Evolutionary conservation across 2,329 filamentous ascomycete genomes (phyloP), one percentile per base, ranked within the genome.

Genomic region (Cryoendolithus antarcticus): DNA sequence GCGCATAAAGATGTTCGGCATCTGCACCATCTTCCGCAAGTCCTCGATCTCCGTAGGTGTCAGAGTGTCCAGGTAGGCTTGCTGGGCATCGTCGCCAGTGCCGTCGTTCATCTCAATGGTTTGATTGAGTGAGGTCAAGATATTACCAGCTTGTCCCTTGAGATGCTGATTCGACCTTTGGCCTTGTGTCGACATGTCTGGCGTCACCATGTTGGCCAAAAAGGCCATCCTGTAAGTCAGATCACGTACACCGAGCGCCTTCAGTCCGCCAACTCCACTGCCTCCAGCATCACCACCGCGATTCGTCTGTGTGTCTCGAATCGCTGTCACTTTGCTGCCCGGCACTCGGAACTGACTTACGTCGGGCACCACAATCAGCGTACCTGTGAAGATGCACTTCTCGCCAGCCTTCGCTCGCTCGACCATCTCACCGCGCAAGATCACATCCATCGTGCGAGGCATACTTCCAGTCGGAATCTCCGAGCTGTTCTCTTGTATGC

Each of bases 391-490:
- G 54, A 98, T 85, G 61, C 91, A 98, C 63, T 93, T 95, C 63
- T 98, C 91, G 47, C 91, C 91, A 35, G 91, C 91, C 67, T 96
- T 96, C 38, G 89, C 88, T 37, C 91, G 79, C 54, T 98, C 91
- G 19, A 98, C 91, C 67, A 98, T 95, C 60, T 98, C 91, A 55
- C 91, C 91, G 44, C 91, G 80, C 28, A 98, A 64, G 49, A 98
- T 95, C 31, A 98, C 82, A 55, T 98, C 91, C 76, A 98, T 91
- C 2, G 91, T 98, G 43, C 91, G 76, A 15, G 91, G 91, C 91
- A 98, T 98, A 64, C 88, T 95, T 39, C 91, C 91, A 0, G 91
- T 98, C 0, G 91, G 91, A 30, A 98, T 98, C 59, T 98, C 91
- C 3, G 89, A 89, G 50, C 86, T 94, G 66, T 96, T 98, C 62